Evolutionary conservation across 768 basidiomycete species (phyloP), one percentile per base, ranked within the genome.

Genomic region (Rhizopogon vesiculosus): DNA sequence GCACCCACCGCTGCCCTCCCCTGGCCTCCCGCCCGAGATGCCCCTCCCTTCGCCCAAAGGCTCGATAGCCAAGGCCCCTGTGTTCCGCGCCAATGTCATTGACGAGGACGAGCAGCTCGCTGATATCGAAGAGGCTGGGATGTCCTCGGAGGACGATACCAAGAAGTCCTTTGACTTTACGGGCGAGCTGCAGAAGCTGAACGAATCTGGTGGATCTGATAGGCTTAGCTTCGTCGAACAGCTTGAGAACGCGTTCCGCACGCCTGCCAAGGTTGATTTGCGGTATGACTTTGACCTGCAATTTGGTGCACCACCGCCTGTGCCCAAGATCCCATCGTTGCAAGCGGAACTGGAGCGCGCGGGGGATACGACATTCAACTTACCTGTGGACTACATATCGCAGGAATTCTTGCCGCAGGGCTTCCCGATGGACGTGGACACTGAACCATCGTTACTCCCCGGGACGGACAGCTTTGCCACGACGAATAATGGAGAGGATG

Each of bases 101-200:
- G 78, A 81, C 25, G 79, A 79, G 7, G 71, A 76, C 13, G 73
- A 66, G 0, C 66, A 76, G 39, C 72, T 71, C 19, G 72, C 63
- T 1, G 73, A 78, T 41, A 56, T 73, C 3, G 78, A 79, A 28
- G 78, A 75, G 18, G 69, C 69, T 19, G 75, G 58, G 2, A 53
- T 65, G 39, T 72, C 74, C 12, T 76, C 76, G 0, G 84, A 85
- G 53, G 81, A 81, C 51, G 82, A 86, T 59, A 91, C 89, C 0
- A 89, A 85, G 72, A 86, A 80, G 62, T 87, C 85, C 1, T 93
- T 92, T 57, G 90, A 93, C 63, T 93, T 92, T 64, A 93, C 91
- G 0, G 87, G 85, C 40, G 91, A 91, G 66, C 69, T 92, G 51
- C 72, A 78, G 67, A 83, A 74, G 62, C 75, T 92, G 48, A 85